Base-by-base conservation (phyloP, 129 eudicot species). In the carrot (Daucus carota) region DNA sequence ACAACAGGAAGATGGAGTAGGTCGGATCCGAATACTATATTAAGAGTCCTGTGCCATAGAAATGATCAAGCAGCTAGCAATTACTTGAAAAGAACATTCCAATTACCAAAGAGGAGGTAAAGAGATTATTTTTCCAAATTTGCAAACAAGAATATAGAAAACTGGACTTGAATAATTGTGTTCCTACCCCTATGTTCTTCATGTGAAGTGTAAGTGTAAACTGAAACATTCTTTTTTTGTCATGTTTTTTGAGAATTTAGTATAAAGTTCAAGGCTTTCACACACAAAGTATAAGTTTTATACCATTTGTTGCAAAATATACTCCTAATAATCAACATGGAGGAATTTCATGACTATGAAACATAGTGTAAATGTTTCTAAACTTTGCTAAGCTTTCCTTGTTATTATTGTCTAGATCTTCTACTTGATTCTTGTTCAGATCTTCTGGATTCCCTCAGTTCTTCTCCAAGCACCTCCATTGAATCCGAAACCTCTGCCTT, bases 1-100 rank as follows among this genome's bases (percentile, higher is more conserved):
- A 91, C 96, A 20, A 93, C 98, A 0, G 97, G 98, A 41, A 87
- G 81, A 57, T 93, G 98, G 98, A 87, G 77, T 57, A 77, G 90
- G n/a, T 80, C 93, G 11, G 98, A 93, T 68, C 96, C 98, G 4
- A 93, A 93, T 67, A 93, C 98, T 1, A 90, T 93, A 31, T 77
- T 93, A 71, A 89, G 98, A 60, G 92, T 93, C 15, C 83, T 93
- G 70, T 93, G 98, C 76, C 82, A 87, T 83, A 81, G 97, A 68
- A 89, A 93, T 63, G 98, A 93, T 77, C 83, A 76, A 8, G 82
- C 79, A 1, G 96, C 98, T 2, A 93, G 89, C 70, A 47, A 20
- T 29, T 91, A 87, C 83, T 82, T 93, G 80, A 93, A 93, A 88
- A 81, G 82, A 76, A 90, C 93, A 44, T 93, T 93, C 78, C 91